Base-by-base conservation (phyloP, 345 rosid species). In the Lagerstroemia speciosa region DNA sequence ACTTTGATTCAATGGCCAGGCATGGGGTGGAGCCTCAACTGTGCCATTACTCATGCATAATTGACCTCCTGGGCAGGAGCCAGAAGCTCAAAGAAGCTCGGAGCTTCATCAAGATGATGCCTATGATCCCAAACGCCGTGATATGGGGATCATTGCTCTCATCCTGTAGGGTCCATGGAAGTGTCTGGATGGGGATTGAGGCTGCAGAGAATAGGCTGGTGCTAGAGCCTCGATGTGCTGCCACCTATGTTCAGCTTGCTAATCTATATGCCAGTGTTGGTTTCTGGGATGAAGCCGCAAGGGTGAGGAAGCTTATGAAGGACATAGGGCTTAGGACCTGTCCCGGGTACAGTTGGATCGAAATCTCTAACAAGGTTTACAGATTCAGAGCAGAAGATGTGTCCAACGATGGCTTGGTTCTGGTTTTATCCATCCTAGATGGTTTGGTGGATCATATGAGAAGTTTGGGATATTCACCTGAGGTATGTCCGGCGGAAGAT, bases 261-360 rank as follows among this genome's bases (percentile, higher is more conserved):
- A 87, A 88, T 77, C 80, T 91, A 31, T 93, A 91, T 68, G 92
- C 97, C 17, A 80, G 89, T 72, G 87, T 77, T 6, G 75, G 73
- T 31, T 74, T 70, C 74, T 93, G 96, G 94, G 84, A 86, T 76
- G 83, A 86, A 63, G 90, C 84, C 3, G 97, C 90, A 31, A 81
- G 74, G 65, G 80, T 86, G 72, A 84, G 97, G 79, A 93, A 89
- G 41, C 40, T 70, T 76, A 93, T 93, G 93, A 89, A 93, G 80
- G 97, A 93, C 69, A 81, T 70, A 74, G 84, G 89, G 45, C 79
- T 91, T 57, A 86, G 63, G 78, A 85, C 90, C 10, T 81, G 64
- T 73, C 86, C 95, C 11, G 96, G 97, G n/a, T 81, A 71, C 57
- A 93, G 98, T 75, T 91, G 97, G 97, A 82, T 91, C 41, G 97